phyloP scores from a whole-genome alignment of 176 grass and related monocot genomes.

The Ensete glaucum region DNA sequence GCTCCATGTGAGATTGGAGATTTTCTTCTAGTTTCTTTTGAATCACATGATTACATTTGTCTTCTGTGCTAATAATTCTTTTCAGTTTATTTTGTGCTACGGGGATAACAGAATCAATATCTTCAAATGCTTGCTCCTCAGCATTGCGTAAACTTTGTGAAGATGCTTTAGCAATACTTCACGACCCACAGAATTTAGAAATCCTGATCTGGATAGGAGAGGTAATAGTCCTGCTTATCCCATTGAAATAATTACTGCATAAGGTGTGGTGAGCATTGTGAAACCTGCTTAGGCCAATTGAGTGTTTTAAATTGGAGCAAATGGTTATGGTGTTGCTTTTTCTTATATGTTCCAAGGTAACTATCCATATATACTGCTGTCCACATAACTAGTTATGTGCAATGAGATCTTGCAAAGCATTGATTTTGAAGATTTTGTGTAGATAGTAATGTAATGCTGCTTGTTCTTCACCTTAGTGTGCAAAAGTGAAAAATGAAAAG shows the following conservation, averaged over 20 bases:
- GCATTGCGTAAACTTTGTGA: slow-evolving; percentile 92
- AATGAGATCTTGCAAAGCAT: neutral
- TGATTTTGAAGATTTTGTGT: neutral
- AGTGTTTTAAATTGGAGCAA: too few species aligned
- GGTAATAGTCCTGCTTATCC: slow-evolving; percentile 30
- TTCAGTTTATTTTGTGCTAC: slow-evolving; percentile 85
- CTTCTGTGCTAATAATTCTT: slow-evolving; percentile 19
- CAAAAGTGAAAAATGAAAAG: too few species aligned
- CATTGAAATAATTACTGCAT: neutral
- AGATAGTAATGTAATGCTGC: neutral
- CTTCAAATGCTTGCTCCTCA: slow-evolving; percentile 72
- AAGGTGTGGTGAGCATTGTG: neutral
- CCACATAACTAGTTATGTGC: neutral
- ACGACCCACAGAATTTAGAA: slow-evolving; percentile 70
- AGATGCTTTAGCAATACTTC: slow-evolving; percentile 67
- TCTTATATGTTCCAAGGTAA: neutral
- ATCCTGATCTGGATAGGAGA: slow-evolving; percentile 93
- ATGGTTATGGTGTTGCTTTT: too few species aligned
- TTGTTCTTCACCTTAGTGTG: neutral
- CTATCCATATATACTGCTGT: neutral
- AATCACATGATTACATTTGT: neutral
- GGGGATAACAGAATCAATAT: slow-evolving; percentile 68
- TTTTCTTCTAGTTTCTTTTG: neutral
- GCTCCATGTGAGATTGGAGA: neutral
- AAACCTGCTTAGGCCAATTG: too few species aligned